These are phyloP conservation scores for Suillus subaureus DNA, from an alignment of 768 basidiomycete genomes.

Conservation along the genomic window DNA sequence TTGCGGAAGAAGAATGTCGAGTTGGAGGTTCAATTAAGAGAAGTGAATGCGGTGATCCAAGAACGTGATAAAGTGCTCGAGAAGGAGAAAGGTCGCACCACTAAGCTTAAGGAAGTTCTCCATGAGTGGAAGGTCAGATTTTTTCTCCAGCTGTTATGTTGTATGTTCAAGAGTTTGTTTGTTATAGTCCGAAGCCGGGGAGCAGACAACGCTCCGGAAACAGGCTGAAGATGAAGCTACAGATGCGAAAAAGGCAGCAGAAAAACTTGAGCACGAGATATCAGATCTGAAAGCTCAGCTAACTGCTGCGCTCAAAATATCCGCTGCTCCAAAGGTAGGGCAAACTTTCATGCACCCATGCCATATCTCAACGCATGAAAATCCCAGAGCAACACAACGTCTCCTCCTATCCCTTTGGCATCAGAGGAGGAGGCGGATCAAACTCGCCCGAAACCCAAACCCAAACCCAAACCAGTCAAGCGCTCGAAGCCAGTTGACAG, in stretches of 20 bases:
- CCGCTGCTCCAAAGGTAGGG: constrained; percentile 16
- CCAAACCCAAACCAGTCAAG: constrained; percentile 17
- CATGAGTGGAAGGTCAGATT: constrained; percentile 50
- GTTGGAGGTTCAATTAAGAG: constrained; percentile 55
- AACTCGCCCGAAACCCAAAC: constrained; percentile 25
- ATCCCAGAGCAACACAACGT: constrained; percentile 8
- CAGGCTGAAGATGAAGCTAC: constrained; percentile 36
- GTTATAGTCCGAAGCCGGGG: constrained; percentile 41
- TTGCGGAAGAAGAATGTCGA: constrained; percentile 56
- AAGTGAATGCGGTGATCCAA: constrained; percentile 40
- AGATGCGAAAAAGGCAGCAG: constrained; percentile 31
- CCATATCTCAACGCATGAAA: not conserved
- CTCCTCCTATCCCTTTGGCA: not conserved
- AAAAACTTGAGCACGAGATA: constrained; percentile 39
- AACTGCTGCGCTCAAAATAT: constrained; percentile 33
- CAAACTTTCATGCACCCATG: not conserved
- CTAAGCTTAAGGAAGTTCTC: constrained; percentile 44
- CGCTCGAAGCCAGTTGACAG: constrained; percentile 25
- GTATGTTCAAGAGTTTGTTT: constrained; percentile 1
- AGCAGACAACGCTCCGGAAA: constrained; percentile 39
- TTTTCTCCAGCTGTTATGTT: not conserved
- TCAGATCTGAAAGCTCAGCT: constrained; percentile 48
- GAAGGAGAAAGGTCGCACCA: constrained; percentile 45
- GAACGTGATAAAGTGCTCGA: constrained; percentile 29
- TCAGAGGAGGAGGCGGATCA: constrained; percentile 11